These are phyloP conservation scores for Pythium periplocum DNA, from an alignment of 352 stramenopile species.

Conservation along the genomic window DNA sequence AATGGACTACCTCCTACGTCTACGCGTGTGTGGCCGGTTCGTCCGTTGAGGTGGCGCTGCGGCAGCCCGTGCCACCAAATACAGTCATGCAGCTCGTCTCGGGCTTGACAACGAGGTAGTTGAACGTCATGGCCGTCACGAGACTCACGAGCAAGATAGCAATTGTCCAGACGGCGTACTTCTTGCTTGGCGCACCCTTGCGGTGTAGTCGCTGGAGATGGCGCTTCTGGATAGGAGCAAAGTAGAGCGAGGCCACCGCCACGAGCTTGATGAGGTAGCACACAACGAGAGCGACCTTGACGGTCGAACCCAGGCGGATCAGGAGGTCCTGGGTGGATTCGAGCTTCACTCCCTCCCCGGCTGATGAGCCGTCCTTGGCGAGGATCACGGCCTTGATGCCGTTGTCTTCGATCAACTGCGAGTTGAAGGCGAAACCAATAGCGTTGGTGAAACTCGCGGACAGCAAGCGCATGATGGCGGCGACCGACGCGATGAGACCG, in stretches of 20 bases:
- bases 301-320: conserved; percentile 11
- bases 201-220: conserved; percentile 35
- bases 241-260: conserved; percentile 30
- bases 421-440: conserved; percentile 36
- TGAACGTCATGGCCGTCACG: conserved; percentile 21
- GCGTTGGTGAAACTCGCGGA: conserved; percentile 37
- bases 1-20: no score
- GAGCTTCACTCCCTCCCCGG: background rate
- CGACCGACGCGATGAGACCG: conserved; percentile 47
- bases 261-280: conserved; percentile 38
- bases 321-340: conserved; percentile 4
- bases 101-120: conserved; percentile 26
- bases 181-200: background rate
- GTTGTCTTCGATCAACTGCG: conserved; percentile 15
- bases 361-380: background rate
- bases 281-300: conserved; percentile 30
- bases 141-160: conserved; percentile 12
- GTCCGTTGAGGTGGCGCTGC: background rate
- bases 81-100: conserved; percentile 14
- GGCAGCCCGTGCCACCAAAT: conserved; percentile 17
- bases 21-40: no score
- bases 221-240: conserved; percentile 39
- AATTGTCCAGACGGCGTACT: conserved; percentile 32
- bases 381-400: conserved; percentile 10
- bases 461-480: conserved; percentile 41